Evolutionary conservation across 1,284 basidiomycete genomes (phyloP).

Genomic region (Trichosporon inkin): DNA sequence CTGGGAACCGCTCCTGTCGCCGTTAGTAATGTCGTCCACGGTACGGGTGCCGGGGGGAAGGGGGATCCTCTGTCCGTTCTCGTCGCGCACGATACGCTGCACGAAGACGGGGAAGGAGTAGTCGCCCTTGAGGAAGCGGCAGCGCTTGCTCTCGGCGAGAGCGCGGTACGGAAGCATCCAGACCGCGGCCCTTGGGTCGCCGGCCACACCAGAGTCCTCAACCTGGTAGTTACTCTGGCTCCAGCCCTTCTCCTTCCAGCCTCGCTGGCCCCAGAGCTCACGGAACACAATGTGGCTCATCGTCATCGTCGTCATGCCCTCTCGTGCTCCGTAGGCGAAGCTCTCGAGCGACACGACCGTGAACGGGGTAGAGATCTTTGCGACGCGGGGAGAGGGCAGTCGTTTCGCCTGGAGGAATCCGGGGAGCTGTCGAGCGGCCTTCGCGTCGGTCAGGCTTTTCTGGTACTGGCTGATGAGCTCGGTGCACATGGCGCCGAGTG

Average conservation of each 20-base stretch:
- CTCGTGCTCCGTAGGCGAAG: conserved; percentile 59
- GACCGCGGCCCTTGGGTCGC: conserved; percentile 23
- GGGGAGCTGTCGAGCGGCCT: conserved; percentile 21
- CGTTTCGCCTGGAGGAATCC: conserved; percentile 37
- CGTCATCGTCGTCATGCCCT: conserved; percentile 74
- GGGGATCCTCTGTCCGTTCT: neutral
- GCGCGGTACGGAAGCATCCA: conserved; percentile 46
- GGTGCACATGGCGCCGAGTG: conserved; percentile 24
- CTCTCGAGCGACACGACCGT: conserved; percentile 56
- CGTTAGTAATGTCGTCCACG: neutral
- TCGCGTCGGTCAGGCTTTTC: neutral
- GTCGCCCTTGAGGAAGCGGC: conserved; percentile 41
- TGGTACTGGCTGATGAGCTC: conserved; percentile 31
- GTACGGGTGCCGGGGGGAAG: neutral
- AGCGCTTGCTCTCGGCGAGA: conserved; percentile 43
- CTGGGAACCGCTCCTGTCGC: no score
- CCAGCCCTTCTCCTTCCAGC: conserved; percentile 40
- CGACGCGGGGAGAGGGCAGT: conserved; percentile 39
- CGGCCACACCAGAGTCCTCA: conserved; percentile 11
- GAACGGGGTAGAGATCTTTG: conserved; percentile 38
- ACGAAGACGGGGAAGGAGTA: conserved; percentile 37
- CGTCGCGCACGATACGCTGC: conserved; percentile 13
- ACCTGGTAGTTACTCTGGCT: conserved; percentile 35
- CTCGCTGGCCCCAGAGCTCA: conserved; percentile 56
- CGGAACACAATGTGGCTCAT: conserved; percentile 72